Evolutionary conservation across 495 filamentous ascomycete species (phyloP), one percentile per base, ranked within the genome.

Genomic region (Aspergillus haitiensis): DNA sequence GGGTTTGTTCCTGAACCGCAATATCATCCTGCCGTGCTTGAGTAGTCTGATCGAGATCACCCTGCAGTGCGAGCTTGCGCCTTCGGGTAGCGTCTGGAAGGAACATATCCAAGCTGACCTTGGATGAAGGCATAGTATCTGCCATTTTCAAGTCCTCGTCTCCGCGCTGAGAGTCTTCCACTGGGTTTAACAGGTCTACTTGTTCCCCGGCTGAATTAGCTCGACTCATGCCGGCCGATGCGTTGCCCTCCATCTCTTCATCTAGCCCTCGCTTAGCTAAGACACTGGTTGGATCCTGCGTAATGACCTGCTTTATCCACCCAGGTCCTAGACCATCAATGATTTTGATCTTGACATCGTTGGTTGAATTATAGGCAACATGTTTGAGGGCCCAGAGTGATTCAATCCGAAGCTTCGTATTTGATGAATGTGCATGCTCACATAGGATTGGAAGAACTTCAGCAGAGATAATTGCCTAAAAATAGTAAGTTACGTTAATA

Each of bases 361-460:
- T 84, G 21, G 82, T 75, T 1, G 88, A 82, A 33, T 82, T 81
- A 45, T 85, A 79, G 7, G 94, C 87, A 33, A 97, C 74, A 72
- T 97, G 90, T 66, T 97, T 98, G 48, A 98, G 78, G 16, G 91
- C 92, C 94, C 94, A 98, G 9, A 98, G 72, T 8, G 91, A 89
- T 61, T 91, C 89, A 11, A 94, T 78, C 47, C 89, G 82, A 42
- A 98, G 72, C 27, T 83, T 84, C 6, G 85, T 78, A 65, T 91
- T 87, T 55, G 81, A 74, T 4, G 89, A 92, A 70, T 88, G 89
- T 0, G 92, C 92, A 68, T 96, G 90, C 65, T 90, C 84, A 63
- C 91, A 96, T 5, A 98, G 74, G 5, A 87, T 82, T 52, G 86
- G 86, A 44, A 96, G 75, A 9, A 91, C 83, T n/a, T 91, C 92